These are phyloP conservation scores for Tanacetum coccineum DNA, from an alignment of 129 eudicot species.

Conservation along the genomic window DNA sequence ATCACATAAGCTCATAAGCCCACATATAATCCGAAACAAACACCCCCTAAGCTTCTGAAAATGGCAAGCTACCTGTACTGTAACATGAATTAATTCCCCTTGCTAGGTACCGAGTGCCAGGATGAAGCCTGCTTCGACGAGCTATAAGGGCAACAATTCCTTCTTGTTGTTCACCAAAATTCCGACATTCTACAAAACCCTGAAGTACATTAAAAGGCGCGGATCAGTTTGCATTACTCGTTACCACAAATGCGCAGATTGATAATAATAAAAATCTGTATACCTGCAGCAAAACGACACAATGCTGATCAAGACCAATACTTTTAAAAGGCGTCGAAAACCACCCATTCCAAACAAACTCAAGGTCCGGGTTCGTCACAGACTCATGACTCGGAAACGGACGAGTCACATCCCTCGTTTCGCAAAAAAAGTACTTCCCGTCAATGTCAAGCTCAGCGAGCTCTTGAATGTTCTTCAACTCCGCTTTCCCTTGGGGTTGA, in stretches of 20 bases:
- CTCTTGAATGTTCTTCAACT: constrained; percentile 81
- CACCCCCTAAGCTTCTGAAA: too few relatives aligned
- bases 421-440: constrained; percentile 91
- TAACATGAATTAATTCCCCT: constrained; percentile 88
- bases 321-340: constrained; percentile 66
- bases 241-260: background rate
- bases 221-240: constrained; percentile 17
- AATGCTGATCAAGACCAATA: constrained; percentile 82
- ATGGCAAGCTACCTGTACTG: constrained; percentile 75
- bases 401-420: constrained; percentile 79
- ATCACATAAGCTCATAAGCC: too few relatives aligned
- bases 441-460: constrained; percentile 85
- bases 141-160: constrained; percentile 91
- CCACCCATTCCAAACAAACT: constrained; percentile 98
- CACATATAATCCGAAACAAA: too few relatives aligned
- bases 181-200: constrained; percentile 93
- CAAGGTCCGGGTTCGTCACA: constrained; percentile 74
- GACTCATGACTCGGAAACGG: constrained; percentile 86
- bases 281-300: constrained; percentile 90
- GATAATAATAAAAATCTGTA: background rate
- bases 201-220: constrained; percentile 26
- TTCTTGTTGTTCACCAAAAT: constrained; percentile 86
- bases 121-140: constrained; percentile 99
- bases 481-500: constrained; percentile 89
- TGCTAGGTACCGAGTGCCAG: constrained; percentile 96